phyloP scores from a whole-genome alignment of 106 monocot species.

The Iris macrosiphon region DNA sequence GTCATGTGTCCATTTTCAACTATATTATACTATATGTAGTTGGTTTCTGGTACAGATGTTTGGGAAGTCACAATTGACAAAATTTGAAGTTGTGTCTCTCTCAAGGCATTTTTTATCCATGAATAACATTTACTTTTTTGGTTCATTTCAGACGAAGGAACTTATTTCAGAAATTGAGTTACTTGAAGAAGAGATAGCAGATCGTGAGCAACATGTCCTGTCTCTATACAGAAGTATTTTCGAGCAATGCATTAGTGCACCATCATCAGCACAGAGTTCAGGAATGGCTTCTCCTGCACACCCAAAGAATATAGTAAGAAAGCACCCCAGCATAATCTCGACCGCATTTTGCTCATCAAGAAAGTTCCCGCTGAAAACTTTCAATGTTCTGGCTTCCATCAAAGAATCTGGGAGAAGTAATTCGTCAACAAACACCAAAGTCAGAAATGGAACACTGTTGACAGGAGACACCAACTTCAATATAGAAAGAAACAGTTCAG shows the following conservation, averaged over 20 bases:
- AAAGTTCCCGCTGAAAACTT: conserved; percentile 57
- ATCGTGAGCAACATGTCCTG: conserved; percentile 74
- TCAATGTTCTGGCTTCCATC: conserved; percentile 36
- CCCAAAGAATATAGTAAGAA: conserved; percentile 23
- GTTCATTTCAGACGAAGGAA: conserved; percentile 49
- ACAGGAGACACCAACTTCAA: conserved; percentile 12
- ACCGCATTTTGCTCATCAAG: conserved; percentile 83
- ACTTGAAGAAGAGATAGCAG: conserved; percentile 73
- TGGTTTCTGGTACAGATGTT: background rate
- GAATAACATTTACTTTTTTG: background rate
- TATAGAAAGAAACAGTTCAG: conserved; percentile 15
- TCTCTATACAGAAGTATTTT: conserved; percentile 72
- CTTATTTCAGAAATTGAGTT: conserved; percentile 71
- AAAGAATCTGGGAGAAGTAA: conserved; percentile 34
- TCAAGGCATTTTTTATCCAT: no score
- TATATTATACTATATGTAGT: background rate
- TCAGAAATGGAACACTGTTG: conserved; percentile 13
- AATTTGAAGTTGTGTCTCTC: background rate
- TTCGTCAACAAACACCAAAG: conserved; percentile 18
- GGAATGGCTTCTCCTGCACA: conserved; percentile 63
- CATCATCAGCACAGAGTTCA: conserved; percentile 59
- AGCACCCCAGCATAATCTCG: conserved; percentile 66
- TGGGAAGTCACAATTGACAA: background rate
- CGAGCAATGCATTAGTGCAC: conserved; percentile 47
- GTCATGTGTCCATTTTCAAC: background rate